A percentile compares a stretch with the other conserved stretches of the same genome.
Conservation (phyloP, 2,329 filamentous ascomycete species). For the Diaporthe longicolla region DNA sequence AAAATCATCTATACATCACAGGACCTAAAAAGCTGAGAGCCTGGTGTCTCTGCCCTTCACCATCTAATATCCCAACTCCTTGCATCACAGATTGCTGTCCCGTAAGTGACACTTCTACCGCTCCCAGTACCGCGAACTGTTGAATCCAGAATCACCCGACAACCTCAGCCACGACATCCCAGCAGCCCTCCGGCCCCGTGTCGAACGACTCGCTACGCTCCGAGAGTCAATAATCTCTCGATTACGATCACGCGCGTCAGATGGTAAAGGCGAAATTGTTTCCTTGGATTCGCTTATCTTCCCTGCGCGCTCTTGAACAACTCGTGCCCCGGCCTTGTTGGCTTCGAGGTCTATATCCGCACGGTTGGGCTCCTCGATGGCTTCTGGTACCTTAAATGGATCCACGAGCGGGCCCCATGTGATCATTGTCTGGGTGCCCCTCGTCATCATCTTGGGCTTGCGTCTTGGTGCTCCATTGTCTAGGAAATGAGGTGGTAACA, state of each 20-base stretch:
- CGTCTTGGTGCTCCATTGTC: not conserved
- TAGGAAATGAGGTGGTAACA: constrained; percentile 10
- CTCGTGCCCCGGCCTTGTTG: not conserved
- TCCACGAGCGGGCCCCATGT: constrained; percentile 13
- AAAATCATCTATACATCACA: not conserved
- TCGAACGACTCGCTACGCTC: constrained; percentile 12
- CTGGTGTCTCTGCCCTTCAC: no score
- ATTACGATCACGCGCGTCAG: not conserved
- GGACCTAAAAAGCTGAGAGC: no score
- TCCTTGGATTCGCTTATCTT: not conserved
- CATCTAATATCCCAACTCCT: no score
- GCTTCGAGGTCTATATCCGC: constrained; percentile 8
- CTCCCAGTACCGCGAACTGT: constrained; percentile 22
- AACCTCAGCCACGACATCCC: constrained; percentile 19
- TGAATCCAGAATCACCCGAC: constrained; percentile 10
- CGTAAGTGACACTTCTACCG: not conserved
- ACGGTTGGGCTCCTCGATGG: not conserved
- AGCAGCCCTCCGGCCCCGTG: constrained; percentile 10
- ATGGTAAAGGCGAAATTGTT: not conserved
- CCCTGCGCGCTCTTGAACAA: not conserved
- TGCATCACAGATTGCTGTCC: no score
- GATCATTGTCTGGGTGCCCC: not conserved
- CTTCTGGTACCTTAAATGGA: constrained; percentile 7
- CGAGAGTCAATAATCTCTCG: not conserved
- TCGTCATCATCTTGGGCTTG: not conserved